These are phyloP conservation scores for Talaromyces funiculosus DNA, from an alignment of 2,329 filamentous ascomycete species.

Conservation along the genomic window DNA sequence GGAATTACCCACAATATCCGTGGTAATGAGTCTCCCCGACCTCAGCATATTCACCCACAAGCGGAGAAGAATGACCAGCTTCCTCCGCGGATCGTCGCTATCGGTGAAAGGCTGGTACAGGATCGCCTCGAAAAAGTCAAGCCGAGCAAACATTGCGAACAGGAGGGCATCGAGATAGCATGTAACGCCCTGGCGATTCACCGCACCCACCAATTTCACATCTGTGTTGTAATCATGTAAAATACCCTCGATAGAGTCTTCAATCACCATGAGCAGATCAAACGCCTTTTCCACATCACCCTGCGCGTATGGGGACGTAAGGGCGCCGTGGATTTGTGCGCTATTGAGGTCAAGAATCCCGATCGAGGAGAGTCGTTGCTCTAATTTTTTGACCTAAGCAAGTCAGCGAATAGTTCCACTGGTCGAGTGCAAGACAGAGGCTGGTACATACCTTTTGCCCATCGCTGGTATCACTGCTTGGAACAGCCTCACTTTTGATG, in stretches of 20 bases:
- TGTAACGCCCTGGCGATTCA: slow-evolving; percentile 81
- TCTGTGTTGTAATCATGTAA: slow-evolving; percentile 68
- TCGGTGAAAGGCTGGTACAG: slow-evolving; percentile 73
- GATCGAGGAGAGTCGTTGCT: slow-evolving; percentile 46
- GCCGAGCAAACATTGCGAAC: slow-evolving; percentile 90
- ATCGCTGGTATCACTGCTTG: slow-evolving; percentile 24
- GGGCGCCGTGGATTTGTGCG: slow-evolving; percentile 58
- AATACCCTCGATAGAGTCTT: slow-evolving; percentile 74
- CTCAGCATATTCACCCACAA: slow-evolving; percentile 92
- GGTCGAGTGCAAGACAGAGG: not conserved
- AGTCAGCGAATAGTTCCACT: not conserved
- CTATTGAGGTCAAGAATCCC: slow-evolving; percentile 55
- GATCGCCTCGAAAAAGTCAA: slow-evolving; percentile 90
- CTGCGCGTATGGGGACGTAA: slow-evolving; percentile 58
- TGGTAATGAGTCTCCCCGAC: slow-evolving; percentile 75
- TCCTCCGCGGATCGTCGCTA: slow-evolving; percentile 55
- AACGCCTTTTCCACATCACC: slow-evolving; percentile 69
- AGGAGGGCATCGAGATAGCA: slow-evolving; percentile 89
- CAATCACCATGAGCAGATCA: slow-evolving; percentile 69
- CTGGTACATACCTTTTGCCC: slow-evolving; percentile 28
- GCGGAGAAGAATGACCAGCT: slow-evolving; percentile 70
- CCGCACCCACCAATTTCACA: slow-evolving; percentile 71
- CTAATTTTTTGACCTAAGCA: slow-evolving; percentile 47
- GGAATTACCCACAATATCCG: slow-evolving; percentile 61
- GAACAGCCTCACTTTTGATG: slow-evolving; percentile 20